Evolutionary conservation across 345 rosid genomes (phyloP), one percentile per base, ranked within the genome.

Genomic region (Melaleuca quinquenervia): DNA sequence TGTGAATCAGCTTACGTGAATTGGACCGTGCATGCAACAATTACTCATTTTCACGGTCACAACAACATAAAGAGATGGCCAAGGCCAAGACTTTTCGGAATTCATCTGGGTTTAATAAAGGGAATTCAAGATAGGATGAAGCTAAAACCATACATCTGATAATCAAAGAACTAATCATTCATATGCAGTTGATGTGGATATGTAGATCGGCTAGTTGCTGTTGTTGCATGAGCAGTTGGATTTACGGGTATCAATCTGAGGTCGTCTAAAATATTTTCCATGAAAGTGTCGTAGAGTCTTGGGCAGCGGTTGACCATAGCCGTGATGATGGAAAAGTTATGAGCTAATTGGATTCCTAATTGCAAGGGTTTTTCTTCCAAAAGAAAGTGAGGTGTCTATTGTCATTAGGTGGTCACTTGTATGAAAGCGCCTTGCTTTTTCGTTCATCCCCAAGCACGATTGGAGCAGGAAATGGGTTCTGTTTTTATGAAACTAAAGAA

Each of bases 271-370:
- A 91, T 89, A 98, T 93, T 89, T 97, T 95, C 64, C 92, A 90
- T 90, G 94, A 92, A 84, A 91, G 89, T 53, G 98, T 92, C 86
- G 94, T 96, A 83, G 91, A 95, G 89, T 93, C 99, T 26, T 95
- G 97, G 99, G 99, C 94, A 90, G 98, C 99, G 87, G 93, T 95
- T 86, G 98, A 96, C 86, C 92, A 95, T 80, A 92, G 93, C 85
- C 93, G 92, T 32, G 93, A 95, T 84, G 89, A 94, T 92, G 98
- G 92, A 87, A 85, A 27, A 89, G 90, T 86, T 95, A 96, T 78
- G 97, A 95, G 89, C 94, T 95, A 85, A 92, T 96, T 91, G 99
- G 98, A 87, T 96, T 96, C 88, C 93, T 96, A 64, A 96, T 98
- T 76, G 98, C 97, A 84, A 90, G 96, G 82, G 87, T 94, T 78